phyloP scores from a whole-genome alignment of 179 eudicot species.

The Drosera spatulata region DNA sequence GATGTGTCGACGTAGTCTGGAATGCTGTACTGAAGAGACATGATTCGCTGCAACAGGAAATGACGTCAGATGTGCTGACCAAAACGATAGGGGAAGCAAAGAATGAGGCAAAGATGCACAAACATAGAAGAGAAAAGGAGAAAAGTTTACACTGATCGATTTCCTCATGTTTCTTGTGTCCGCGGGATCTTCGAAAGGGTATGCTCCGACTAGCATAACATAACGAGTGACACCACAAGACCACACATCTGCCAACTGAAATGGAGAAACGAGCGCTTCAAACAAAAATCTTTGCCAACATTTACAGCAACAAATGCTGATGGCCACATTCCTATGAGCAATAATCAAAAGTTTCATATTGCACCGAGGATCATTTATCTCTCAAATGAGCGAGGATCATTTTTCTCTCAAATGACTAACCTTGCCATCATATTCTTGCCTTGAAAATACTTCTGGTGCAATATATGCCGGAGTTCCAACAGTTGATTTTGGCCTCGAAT shows the following conservation, averaged over 20 bases:
- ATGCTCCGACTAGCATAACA: conserved; percentile 38
- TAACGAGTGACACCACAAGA: conserved; percentile 40
- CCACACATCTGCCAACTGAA: conserved; percentile 45
- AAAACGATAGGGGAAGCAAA: too few species aligned
- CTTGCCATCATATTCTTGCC: conserved; percentile 51
- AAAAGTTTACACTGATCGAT: conserved; percentile 19
- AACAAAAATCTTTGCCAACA: too few species aligned
- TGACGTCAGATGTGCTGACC: too few species aligned
- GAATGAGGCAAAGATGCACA: too few species aligned
- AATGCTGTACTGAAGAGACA: conserved; percentile 34
- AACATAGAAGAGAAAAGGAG: neutral
- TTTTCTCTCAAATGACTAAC: conserved; percentile 1
- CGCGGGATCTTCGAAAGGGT: conserved; percentile 37
- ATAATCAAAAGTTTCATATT: too few species aligned
- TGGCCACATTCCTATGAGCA: too few species aligned
- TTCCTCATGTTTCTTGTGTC: conserved; percentile 37
- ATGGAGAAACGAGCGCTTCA: neutral
- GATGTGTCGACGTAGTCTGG: conserved; percentile 39
- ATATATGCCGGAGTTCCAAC: conserved; percentile 59
- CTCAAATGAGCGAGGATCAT: too few species aligned
- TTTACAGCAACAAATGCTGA: too few species aligned
- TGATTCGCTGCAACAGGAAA: conserved; percentile 18
- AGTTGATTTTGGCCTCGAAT: conserved; percentile 52
- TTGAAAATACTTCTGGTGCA: conserved; percentile 47
- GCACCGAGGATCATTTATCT: too few species aligned